phyloP scores from a whole-genome alignment of 176 grass and related monocot genomes.

The Chloris gayana region DNA sequence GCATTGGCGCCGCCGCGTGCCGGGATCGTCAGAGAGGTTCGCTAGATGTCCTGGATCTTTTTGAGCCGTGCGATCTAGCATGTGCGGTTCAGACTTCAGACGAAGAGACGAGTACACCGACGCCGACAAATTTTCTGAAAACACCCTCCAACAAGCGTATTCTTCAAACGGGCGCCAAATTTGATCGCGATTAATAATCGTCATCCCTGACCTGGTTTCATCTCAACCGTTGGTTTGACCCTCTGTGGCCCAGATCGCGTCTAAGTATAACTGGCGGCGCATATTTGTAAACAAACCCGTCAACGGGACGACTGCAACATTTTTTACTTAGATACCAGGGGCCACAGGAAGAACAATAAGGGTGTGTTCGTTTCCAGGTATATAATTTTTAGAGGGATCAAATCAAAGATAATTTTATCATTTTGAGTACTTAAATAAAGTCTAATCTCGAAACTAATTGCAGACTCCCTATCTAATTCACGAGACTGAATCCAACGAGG shows the following conservation, averaged over 20 bases:
- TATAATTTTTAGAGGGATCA: no score
- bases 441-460: no score
- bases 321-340: background rate
- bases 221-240: background rate
- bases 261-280: background rate
- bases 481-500: no score
- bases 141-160: no score
- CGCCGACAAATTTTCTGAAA: background rate
- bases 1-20: background rate
- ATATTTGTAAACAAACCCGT: background rate
- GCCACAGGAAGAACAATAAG: background rate
- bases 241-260: background rate
- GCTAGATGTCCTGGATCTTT: fast-evolving
- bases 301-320: background rate
- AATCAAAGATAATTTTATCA: no score
- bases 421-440: no score
- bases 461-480: no score
- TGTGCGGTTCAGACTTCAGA: background rate
- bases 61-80: background rate
- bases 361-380: no score
- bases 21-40: background rate
- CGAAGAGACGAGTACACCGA: background rate
- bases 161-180: background rate
- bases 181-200: no score
- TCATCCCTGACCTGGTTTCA: no score